These are phyloP conservation scores for Porcisia deanei DNA, from an alignment of 208 protist species.

Conservation along the genomic window DNA sequence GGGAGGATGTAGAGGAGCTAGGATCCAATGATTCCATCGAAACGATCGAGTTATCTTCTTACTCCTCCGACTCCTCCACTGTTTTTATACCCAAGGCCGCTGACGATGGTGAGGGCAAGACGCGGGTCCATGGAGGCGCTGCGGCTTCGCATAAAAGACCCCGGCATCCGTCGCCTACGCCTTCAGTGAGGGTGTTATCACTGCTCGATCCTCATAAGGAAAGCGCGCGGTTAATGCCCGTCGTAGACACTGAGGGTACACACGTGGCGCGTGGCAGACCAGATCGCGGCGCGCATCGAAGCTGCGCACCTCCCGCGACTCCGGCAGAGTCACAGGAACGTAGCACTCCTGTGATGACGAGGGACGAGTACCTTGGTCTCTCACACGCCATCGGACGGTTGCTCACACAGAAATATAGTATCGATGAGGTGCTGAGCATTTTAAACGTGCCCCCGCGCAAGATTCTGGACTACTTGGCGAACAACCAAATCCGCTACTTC, in stretches of 20 bases:
- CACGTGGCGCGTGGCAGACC: background rate
- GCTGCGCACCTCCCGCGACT: background rate
- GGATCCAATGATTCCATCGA: background rate
- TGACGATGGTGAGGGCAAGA: background rate
- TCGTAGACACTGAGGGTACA: background rate
- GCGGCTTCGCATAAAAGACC: constrained; percentile 7
- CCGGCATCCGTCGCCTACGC: background rate
- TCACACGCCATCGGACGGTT: constrained; percentile 79
- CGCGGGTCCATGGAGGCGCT: background rate
- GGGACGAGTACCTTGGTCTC: constrained; percentile 79
- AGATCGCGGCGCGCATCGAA: background rate
- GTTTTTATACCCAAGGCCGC: background rate
- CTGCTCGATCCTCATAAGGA: constrained; percentile 20
- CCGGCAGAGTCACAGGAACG: background rate
- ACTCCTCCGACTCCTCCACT: background rate
- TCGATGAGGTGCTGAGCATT: constrained; percentile 43
- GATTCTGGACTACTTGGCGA: constrained; percentile 70
- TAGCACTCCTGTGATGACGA: constrained; percentile 28
- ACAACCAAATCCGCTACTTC: constrained; percentile 81
- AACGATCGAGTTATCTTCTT: background rate
- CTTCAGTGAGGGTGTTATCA: constrained; percentile 12
- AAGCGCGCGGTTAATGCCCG: background rate
- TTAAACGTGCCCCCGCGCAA: constrained; percentile 69
- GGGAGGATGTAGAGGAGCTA: background rate
- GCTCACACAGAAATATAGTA: constrained; percentile 78